Evolutionary conservation across 2,329 filamentous ascomycete genomes (phyloP), one percentile per base, ranked within the genome.

Genomic region (Cladosporium velox): DNA sequence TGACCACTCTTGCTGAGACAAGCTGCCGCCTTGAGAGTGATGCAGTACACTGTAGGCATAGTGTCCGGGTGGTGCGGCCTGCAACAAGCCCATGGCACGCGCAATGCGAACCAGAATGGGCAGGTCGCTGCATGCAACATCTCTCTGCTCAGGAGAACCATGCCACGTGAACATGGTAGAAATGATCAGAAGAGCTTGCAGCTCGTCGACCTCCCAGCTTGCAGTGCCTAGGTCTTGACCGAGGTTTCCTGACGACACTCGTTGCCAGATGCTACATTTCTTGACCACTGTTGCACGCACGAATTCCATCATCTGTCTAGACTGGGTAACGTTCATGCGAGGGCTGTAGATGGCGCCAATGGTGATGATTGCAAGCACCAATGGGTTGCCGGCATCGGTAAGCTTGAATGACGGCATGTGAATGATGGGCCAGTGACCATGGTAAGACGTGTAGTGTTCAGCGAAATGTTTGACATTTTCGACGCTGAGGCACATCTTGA

Each of bases 261-360:
- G 82, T 66, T 77, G 80, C 77, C 81, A 86, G 75, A 86, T 74
- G 51, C 77, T 78, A 30, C 82, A 84, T 59, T 87, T 86, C 58
- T 83, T 83, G 71, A 88, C 81, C 51, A 91, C 82, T 11, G 86
- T 85, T 26, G 82, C 75, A 69, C 86, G 86, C 38, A 89, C 81
- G 61, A 86, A 82, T 66, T 90, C 86, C 83, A 90, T 90, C 77
- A 91, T 83, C 74, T 87, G 86, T 68, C 90, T 87, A 69, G 90
- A 87, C 70, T 90, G 83, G 67, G 83, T 79, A 54, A 87, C 78
- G 32, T 82, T 80, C 68, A 90, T 79, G 67, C 83, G 83, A 64
- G 90, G 84, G 61, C 90, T 91, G 77, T 92, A 93, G 66, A 91
- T 90, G 49, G 90, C 90, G 44, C 90, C 90, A 71, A 91, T 83